Base-by-base conservation (phyloP, 2,329 filamentous ascomycete genomes). In the Aspergillus hiratsukae region DNA sequence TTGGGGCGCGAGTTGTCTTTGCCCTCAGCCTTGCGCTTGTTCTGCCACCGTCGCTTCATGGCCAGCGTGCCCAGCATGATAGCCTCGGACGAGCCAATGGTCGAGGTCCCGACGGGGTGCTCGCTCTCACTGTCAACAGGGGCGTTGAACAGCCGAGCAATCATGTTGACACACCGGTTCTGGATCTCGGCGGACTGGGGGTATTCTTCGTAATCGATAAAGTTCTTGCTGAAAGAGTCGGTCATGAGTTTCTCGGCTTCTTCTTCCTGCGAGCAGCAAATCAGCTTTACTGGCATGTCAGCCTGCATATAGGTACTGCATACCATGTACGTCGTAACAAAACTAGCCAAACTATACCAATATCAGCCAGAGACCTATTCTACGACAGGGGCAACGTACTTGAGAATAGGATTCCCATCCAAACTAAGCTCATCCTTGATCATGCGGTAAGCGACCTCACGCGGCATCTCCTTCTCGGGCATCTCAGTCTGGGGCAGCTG, bases 321-420 rank as follows among this genome's bases (percentile, higher is more conserved):
- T 79, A 90, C 88, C 91, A 96, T 97, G 79, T 95, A 97, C 0
- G 93, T 97, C 1, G 92, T 96, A 63, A 96, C 91, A 69, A 97
- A 97, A 40, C 88, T 92, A 29, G 93, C 92, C 66, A 97, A 76
- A 74, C 90, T 94, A 61, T 66, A 58, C 57, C 53, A 55, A 52
- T 35, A 9, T 6, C 2, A 14, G 6, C 4, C 10, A 7, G 19
- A 2, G 3, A 10, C 25, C 2, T 10, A 23, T 8, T 50, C 23
- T 31, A 11, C 46, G 25, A 40, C 43, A 49, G 19, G 6, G 19
- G 43, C 6, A 37, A 63, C 70, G 52, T 66, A 78, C 75, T 80
- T 80, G 52, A 96, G 82, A 81, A 91, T 93, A 8, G 91, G 91
- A 66, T 93, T 95, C 55, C 91, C 91, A 71, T 97, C 93, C 52